A percentile compares a stretch with the other conserved stretches of the same genome.
Evolutionary conservation across 768 basidiomycete species (phyloP).

Genomic region (Clavulina sp.): DNA sequence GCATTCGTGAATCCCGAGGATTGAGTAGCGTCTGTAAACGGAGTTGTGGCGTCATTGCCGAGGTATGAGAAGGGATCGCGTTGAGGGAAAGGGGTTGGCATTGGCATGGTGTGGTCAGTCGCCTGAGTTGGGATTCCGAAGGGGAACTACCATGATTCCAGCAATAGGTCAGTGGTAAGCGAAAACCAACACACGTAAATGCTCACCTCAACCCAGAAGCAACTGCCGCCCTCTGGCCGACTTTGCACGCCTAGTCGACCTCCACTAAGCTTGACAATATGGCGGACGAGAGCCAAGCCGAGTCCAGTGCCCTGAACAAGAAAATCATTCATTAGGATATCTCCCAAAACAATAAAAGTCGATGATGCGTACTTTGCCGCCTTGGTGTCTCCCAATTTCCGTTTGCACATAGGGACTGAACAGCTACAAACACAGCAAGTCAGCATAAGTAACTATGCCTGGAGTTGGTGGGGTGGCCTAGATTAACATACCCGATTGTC

Average conservation of each 20-base stretch:
- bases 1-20: too few relatives aligned
- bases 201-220: conserved; percentile 74
- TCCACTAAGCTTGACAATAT: conserved; percentile 58
- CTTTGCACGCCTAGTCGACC: conserved; percentile 34
- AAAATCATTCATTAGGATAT: background rate
- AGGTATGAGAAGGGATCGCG: too few relatives aligned
- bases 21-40: too few relatives aligned
- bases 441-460: background rate
- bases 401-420: conserved; percentile 11
- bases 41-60: too few relatives aligned
- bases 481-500: conserved; percentile 9
- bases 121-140: too few relatives aligned
- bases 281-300: conserved; percentile 57
- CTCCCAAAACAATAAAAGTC: background rate
- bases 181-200: background rate
- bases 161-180: background rate
- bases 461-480: background rate
- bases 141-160: background rate
- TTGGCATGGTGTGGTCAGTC: too few relatives aligned
- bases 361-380: conserved; percentile 25
- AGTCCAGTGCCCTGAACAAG: conserved; percentile 32
- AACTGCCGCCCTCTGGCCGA: conserved; percentile 39
- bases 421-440: background rate
- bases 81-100: too few relatives aligned
- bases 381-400: conserved; percentile 11